Base-by-base conservation (phyloP, 345 rosid genomes). In the Carallia brachiata region DNA sequence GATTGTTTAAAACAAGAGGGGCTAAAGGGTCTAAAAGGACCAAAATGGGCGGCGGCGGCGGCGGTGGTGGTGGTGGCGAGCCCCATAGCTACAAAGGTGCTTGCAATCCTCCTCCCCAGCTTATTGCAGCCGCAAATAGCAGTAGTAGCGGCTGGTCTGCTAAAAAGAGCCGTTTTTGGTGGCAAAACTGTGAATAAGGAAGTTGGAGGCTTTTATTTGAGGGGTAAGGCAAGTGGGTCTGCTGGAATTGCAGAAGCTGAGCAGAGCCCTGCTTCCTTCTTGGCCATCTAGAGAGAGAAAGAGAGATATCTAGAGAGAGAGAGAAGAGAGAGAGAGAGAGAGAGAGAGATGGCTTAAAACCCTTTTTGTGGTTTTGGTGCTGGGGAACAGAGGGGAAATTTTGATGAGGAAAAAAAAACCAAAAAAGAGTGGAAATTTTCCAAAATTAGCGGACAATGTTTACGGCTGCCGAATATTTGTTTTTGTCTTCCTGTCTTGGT, bases 21-120 rank as follows among this genome's bases (percentile, higher is more conserved):
- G 78, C 75, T 70, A 62, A 82, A 50, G 0, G 87, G 88, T 52
- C 83, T 68, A 66, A 81, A 63, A 34, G 86, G 81, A 52, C 64
- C 54, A 52, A 76, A 67, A 58, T 85, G 85, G 28, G 73, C 53
- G 53, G 70, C 2, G 4, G 57, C 2, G 23, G 73, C 53, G 53
- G 70, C 2, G 4, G 57, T 0, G 23, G 87, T 63, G 76, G 85
- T 79, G 52, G 82, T 62, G 63, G 93, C 80, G 81, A 84, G 65
- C 72, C 90, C 93, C 89, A 89, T 86, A 63, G 89, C 88, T 77
- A 78, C 69, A 64, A 73, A 53, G 4, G 56, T 48, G 63, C 75
- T 78, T 28, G 80, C 67, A 71, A 88, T 74, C 69, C 77, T 74
- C 69, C 77, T 77, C 61, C 86, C 89, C 88, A 89, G 88, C 84